Base-by-base conservation (phyloP, 2,329 filamentous ascomycete genomes). In the Talaromyces funiculosus region DNA sequence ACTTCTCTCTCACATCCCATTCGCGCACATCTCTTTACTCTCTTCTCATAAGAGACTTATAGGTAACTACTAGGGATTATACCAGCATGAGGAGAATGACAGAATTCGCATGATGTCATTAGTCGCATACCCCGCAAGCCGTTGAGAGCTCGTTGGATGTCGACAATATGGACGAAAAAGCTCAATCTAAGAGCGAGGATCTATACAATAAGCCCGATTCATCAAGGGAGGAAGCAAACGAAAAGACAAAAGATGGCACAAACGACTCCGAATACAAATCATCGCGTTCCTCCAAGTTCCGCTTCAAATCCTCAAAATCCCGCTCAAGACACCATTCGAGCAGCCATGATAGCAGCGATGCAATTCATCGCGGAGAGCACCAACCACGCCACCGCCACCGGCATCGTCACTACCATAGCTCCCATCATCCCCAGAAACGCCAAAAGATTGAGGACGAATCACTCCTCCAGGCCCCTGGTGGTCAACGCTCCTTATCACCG, bases 401-500 rank as follows among this genome's bases (percentile, higher is more conserved):
- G 49, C 66, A 66, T 42, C 67, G 64, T 29, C 67, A 61, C 9
- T 63, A 65, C 47, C 63, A 70, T 47, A 64, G 64, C 53, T 64
- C 60, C 53, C 66, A 68, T 10, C 65, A 64, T 40, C 62, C 64
- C 24, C 64, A 65, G 16, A 71, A 73, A 55, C 68, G 69, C 9
- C 69, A 64, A 62, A 70, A 64, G 61, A 64, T 65, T 10, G 55
- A 61, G 4, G 22, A n/a, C 16, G 43, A n/a, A 12, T n/a, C 62
- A 6, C 24, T 53, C 16, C 42, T 45, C 1, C 55, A 57, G 22
- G 26, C 60, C 45, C 45, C 61, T 35, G 20, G 26, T 10, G 29
- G 45, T 20, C 47, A 31, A 7, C 62, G 65, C n/a, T 59, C 65
- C 0, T 78, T 90, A 16, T 84, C 89, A 66, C 82, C 90, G 0